These are phyloP conservation scores for Guillardia theta DNA, from an alignment of 78 protist species.

Conservation along the genomic window DNA sequence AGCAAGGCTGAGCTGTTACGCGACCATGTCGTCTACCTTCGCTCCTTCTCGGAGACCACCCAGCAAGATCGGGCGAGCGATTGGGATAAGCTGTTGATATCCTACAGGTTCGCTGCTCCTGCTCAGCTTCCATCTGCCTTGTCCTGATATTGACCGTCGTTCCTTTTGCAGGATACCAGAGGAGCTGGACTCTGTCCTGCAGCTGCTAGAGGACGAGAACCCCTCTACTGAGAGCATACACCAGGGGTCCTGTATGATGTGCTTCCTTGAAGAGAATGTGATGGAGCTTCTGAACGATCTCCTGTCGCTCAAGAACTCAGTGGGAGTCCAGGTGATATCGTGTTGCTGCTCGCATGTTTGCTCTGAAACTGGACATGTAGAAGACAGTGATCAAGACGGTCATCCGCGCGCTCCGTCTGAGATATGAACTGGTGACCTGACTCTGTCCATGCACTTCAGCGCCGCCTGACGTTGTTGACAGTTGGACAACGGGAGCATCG, in stretches of 20 bases:
- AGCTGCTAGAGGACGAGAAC: slow-evolving; percentile 17
- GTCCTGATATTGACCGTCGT: not conserved
- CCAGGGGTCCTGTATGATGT: not conserved
- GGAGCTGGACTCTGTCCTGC: not conserved
- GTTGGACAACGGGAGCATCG: slow-evolving; percentile 8
- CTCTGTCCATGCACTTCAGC: too few relatives aligned
- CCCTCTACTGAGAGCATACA: not conserved
- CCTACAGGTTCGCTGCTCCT: not conserved
- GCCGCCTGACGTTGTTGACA: too few relatives aligned
- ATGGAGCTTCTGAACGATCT: not conserved
- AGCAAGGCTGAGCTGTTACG: not conserved
- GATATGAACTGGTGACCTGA: not conserved
- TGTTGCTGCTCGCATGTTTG: too few relatives aligned
- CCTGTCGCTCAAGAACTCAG: not conserved
- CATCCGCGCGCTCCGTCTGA: not conserved
- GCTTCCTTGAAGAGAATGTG: not conserved
- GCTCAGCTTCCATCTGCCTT: not conserved
- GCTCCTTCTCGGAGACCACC: not conserved
- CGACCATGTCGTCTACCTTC: not conserved
- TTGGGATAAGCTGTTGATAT: not conserved
- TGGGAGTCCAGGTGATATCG: not conserved
- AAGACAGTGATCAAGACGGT: not conserved
- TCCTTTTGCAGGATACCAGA: not conserved
- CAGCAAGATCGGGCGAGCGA: not conserved
- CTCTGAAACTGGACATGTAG: too few relatives aligned